phyloP scores from a whole-genome alignment of 495 filamentous ascomycete genomes.

The Penicillium psychrofluorescens region DNA sequence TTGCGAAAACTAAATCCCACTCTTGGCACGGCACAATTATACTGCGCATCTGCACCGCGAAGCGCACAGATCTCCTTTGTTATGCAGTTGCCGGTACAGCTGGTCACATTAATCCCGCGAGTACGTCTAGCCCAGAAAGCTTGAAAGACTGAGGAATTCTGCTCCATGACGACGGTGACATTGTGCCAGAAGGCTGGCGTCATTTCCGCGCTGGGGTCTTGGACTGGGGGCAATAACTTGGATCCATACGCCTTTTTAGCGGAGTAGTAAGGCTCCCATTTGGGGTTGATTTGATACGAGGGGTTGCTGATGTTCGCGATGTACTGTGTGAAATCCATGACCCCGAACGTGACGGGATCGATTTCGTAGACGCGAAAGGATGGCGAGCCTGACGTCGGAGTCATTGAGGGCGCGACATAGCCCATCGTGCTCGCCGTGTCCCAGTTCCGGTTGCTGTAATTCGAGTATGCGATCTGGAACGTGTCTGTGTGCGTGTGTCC shows the following conservation, averaged over 20 bases:
- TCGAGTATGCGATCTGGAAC: constrained; percentile 46
- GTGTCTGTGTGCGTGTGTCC: constrained; percentile 52
- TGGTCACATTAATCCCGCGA: constrained; percentile 25
- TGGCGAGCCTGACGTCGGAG: constrained; percentile 44
- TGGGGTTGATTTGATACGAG: constrained; percentile 29
- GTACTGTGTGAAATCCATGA: constrained; percentile 47
- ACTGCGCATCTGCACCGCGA: constrained; percentile 30
- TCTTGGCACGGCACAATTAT: constrained; percentile 17
- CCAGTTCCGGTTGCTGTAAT: constrained; percentile 26
- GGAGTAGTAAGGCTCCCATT: constrained; percentile 47
- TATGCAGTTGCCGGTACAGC: constrained; percentile 28
- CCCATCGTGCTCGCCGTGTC: constrained; percentile 37
- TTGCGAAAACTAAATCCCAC: constrained; percentile 19
- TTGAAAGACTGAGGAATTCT: constrained; percentile 26
- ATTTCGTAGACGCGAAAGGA: constrained; percentile 52
- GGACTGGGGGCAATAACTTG: constrained; percentile 30
- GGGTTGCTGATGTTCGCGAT: constrained; percentile 42
- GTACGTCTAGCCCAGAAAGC: constrained; percentile 28
- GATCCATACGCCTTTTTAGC: constrained; percentile 46
- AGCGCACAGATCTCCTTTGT: constrained; percentile 33
- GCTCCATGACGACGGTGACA: constrained; percentile 39
- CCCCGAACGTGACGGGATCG: constrained; percentile 46
- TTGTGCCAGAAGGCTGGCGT: constrained; percentile 54
- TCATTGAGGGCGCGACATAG: constrained; percentile 47
- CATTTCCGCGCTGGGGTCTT: constrained; percentile 30